Evolutionary conservation across 208 protist species (phyloP), one percentile per base, ranked within the genome.

Genomic region (Acanthamoeba lenticulata): DNA sequence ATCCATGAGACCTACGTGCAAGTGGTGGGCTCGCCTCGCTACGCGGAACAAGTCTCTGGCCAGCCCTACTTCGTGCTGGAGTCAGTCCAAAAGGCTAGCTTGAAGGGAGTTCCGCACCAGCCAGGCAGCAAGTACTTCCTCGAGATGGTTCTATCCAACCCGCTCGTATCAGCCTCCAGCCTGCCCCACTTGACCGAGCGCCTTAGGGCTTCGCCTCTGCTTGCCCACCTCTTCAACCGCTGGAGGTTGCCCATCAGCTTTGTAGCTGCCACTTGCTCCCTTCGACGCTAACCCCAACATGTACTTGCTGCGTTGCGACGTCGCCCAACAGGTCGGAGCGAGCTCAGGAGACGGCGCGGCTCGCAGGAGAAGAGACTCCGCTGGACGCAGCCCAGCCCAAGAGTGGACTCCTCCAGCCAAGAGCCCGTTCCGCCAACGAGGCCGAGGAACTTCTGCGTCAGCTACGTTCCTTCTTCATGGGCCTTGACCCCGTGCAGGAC

Each of bases 401-500:
- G 62, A 40, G 11, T 21, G 5, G 4, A 6, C 69, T 44, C 17
- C 77, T 86, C 17, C 24, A 60, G 77, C 77, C 40, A 21, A 40
- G 6, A 9, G 19, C 29, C 15, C 44, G 77, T 15, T 11, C 24
- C 38, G 7, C 52, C 17, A 36, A 24, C 17, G 34, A 60, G 7
- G 29, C 45, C n/a, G 38, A 49, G 19, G 24, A 34, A 32, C 69
- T 79, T 27, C 60, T 32, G 60, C 69, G 69, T 32, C 21, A 42
- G 17, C 77, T 86, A 32, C 40, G 77, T 3, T 38, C 44, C 24
- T 86, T 86, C 45, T 86, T 86, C 77, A 49, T 86, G 77, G 77
- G 77, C 29, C 40, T 86, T n/a, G 77, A 86, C 34, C 77, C 77
- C 13, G 27, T 86, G n/a, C 40, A 86, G 29, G 77, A 86, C 29